Percentiles rank a stretch among this genome's conserved stretches.
Evolutionary conservation across 2,329 filamentous ascomycete genomes (phyloP).

Genomic region (Exophiala sp.): DNA sequence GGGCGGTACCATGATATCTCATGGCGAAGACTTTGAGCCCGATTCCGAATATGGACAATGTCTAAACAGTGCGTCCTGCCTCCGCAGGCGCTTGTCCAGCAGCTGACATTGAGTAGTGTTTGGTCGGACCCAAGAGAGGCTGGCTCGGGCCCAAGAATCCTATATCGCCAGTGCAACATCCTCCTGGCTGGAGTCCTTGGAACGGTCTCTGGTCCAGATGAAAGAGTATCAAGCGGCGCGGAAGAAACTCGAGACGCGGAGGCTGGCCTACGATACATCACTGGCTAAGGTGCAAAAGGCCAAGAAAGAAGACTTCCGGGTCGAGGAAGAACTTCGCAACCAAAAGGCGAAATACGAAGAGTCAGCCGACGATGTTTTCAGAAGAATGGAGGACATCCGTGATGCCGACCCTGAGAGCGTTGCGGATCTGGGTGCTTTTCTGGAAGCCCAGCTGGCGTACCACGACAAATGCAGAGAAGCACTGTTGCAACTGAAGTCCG

Average conservation of each 20-base stretch:
- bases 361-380: constrained; percentile 80
- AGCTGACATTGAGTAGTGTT: constrained; percentile 48
- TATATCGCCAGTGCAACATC: constrained; percentile 72
- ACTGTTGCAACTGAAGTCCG: constrained; percentile 61
- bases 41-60: constrained; percentile 89
- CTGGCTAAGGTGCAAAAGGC: constrained; percentile 86
- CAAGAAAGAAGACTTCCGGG: constrained; percentile 85
- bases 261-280: constrained; percentile 85
- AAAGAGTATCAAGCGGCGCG: constrained; percentile 91
- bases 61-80: constrained; percentile 55
- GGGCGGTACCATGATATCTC: constrained; percentile 76
- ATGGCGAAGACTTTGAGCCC: constrained; percentile 87
- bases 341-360: constrained; percentile 97
- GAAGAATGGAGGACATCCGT: constrained; percentile 94
- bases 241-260: constrained; percentile 87
- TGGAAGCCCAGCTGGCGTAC: constrained; percentile 85
- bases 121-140: constrained; percentile 79
- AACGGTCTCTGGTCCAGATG: constrained; percentile 86
- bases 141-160: constrained; percentile 77
- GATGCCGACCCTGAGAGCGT: constrained; percentile 82
- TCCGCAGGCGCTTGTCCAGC: not conserved
- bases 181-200: constrained; percentile 85
- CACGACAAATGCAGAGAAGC: constrained; percentile 87
- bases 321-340: constrained; percentile 84
- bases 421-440: constrained; percentile 68